Percentiles rank a stretch among this genome's conserved stretches.
These are phyloP conservation scores for Vaccinium corymbosum DNA, from an alignment of 148 eudicot species.

Conservation along the genomic window DNA sequence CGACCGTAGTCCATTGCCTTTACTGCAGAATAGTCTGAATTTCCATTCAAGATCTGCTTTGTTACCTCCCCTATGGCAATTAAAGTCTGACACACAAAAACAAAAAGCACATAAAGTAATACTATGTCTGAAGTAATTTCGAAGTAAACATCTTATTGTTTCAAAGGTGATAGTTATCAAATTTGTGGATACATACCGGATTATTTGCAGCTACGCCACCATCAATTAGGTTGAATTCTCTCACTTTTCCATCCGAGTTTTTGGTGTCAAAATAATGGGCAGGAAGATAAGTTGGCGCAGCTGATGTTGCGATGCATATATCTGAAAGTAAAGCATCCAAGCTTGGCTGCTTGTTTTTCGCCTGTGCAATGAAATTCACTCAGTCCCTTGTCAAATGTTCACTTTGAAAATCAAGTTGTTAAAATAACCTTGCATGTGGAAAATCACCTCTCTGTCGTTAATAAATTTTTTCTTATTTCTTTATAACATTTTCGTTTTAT, in stretches of 20 bases:
- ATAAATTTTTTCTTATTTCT: too few relatives aligned
- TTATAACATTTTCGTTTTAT: too few relatives aligned
- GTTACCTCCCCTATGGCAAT: slow-evolving; percentile 8
- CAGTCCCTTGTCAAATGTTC: too few relatives aligned
- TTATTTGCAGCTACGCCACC: slow-evolving; percentile 18
- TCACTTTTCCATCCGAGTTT: slow-evolving; percentile 8
- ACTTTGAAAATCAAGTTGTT: too few relatives aligned
- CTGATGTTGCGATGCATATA: slow-evolving; percentile 20
- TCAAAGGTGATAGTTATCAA: too few relatives aligned
- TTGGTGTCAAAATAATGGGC: slow-evolving; percentile 11
- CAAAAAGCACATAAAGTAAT: not conserved
- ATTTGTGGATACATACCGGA: not conserved
- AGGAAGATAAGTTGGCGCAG: slow-evolving; percentile 18
- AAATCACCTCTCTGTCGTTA: too few relatives aligned
- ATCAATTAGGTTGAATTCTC: slow-evolving; percentile 16
- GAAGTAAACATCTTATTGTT: too few relatives aligned
- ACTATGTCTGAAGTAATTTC: not conserved
- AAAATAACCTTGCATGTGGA: too few relatives aligned
- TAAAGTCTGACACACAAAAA: not conserved
- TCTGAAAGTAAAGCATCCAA: slow-evolving; percentile 15
- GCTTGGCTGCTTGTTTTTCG: not conserved
- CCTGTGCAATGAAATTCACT: not conserved
- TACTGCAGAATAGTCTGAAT: not conserved
- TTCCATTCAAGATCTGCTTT: slow-evolving; percentile 4
- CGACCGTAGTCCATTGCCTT: slow-evolving; percentile 14